phyloP scores from a whole-genome alignment of 2,329 filamentous ascomycete species.

The Fonsecaea nubica region DNA sequence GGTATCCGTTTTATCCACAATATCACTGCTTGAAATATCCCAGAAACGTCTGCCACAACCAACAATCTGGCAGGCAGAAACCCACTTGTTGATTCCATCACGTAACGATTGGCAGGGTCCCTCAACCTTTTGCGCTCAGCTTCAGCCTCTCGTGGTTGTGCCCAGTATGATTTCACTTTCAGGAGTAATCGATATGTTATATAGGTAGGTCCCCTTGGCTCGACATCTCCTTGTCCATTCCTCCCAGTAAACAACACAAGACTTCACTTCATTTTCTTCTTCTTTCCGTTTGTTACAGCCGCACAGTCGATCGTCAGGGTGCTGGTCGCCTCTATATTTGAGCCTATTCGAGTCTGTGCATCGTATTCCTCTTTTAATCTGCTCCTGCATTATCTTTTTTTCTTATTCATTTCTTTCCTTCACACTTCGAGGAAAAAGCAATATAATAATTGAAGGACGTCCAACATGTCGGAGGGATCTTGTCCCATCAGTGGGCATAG shows the following conservation, averaged over 20 bases:
- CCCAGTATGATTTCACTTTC: not conserved
- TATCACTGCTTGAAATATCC: slow-evolving; percentile 8
- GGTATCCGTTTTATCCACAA: slow-evolving; percentile 13
- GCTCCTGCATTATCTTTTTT: not conserved
- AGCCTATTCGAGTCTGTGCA: not conserved
- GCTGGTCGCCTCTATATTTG: not conserved
- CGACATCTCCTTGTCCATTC: not conserved
- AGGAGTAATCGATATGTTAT: not conserved
- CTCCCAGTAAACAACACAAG: not conserved
- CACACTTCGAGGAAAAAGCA: not conserved
- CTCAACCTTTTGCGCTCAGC: not conserved
- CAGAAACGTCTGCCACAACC: not conserved
- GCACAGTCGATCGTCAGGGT: not conserved
- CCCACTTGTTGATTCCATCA: slow-evolving; percentile 24
- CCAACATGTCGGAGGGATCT: slow-evolving; percentile 26
- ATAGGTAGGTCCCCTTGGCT: not conserved
- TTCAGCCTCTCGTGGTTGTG: not conserved
- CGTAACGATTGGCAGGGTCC: slow-evolving; percentile 24
- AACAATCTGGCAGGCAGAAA: slow-evolving; percentile 1
- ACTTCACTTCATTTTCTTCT: not conserved
- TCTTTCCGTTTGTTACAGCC: not conserved
- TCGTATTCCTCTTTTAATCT: not conserved
- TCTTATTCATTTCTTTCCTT: not conserved
- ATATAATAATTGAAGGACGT: not conserved
- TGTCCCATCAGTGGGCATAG: slow-evolving; percentile 28